phyloP scores from a whole-genome alignment of 2,329 filamentous ascomycete species.

The Aspergillus sp. region DNA sequence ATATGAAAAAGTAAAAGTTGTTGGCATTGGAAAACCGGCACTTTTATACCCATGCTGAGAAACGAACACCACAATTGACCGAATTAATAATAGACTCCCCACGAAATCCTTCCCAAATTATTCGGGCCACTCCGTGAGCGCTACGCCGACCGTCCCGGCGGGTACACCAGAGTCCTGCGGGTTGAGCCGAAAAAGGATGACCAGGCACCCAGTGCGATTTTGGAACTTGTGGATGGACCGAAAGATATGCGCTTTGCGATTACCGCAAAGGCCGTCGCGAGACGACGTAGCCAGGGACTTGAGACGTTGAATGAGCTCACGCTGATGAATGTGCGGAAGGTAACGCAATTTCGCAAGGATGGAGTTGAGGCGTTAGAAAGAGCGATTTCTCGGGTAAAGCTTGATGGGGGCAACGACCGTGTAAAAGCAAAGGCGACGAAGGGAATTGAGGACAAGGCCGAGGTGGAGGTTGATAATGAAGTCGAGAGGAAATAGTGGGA shows the following conservation, averaged over 20 bases:
- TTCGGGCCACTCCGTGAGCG: conserved; percentile 79
- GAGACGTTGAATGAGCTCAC: conserved; percentile 69
- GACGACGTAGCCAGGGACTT: conserved; percentile 53
- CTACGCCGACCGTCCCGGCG: conserved; percentile 76
- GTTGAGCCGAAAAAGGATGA: conserved; percentile 87
- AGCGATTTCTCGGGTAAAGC: conserved; percentile 60
- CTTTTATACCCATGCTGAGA: not conserved
- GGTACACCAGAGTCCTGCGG: conserved; percentile 91
- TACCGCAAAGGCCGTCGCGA: conserved; percentile 80
- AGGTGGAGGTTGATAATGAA: not conserved
- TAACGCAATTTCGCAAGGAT: conserved; percentile 69
- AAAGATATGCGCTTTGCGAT: conserved; percentile 93
- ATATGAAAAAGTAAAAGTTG: not conserved
- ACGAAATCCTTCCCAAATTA: conserved; percentile 70
- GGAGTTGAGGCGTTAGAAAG: conserved; percentile 68
- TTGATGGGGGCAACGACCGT: conserved; percentile 33
- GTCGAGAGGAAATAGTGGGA: conserved; percentile 13
- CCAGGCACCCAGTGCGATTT: conserved; percentile 83
- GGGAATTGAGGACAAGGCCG: conserved; percentile 9
- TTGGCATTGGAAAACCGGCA: not conserved
- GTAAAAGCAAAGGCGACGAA: conserved; percentile 23
- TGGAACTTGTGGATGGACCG: conserved; percentile 92
- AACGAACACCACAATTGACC: not conserved
- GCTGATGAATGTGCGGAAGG: conserved; percentile 75
- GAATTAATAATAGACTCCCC: conserved; percentile 35